phyloP scores from a whole-genome alignment of 192 early-diverging fungal genomes.

The Rhizophagus clarus region DNA sequence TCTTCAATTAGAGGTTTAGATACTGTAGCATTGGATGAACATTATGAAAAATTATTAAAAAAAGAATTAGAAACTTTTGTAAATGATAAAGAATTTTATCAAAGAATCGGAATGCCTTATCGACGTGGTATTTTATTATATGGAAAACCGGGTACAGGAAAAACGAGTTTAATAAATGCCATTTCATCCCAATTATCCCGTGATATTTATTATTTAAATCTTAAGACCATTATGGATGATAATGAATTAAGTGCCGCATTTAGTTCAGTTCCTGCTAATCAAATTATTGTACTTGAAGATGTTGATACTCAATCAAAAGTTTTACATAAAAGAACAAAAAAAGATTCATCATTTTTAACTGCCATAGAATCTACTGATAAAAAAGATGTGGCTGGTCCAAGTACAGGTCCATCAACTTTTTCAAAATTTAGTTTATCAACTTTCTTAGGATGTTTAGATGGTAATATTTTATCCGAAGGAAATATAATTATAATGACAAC shows the following conservation, averaged over 20 bases:
- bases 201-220: conserved; percentile 45
- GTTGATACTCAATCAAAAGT: conserved; percentile 58
- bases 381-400: too few species aligned
- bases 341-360: neutral
- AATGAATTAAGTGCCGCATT: conserved; percentile 40
- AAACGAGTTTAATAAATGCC: conserved; percentile 47
- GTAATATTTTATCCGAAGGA: conserved; percentile 56
- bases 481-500: conserved; percentile 69
- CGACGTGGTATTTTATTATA: conserved; percentile 50
- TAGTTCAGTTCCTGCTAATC: conserved; percentile 38
- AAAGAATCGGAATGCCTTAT: conserved; percentile 64
- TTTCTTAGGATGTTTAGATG: conserved; percentile 61
- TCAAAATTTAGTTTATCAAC: conserved; percentile 47
- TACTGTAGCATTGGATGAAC: conserved; percentile 56
- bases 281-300: conserved; percentile 61
- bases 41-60: conserved; percentile 49
- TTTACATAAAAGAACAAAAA: conserved; percentile 37
- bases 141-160: conserved; percentile 48
- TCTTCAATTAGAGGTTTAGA: conserved; percentile 43
- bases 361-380: neutral
- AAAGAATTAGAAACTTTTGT: conserved; percentile 55
- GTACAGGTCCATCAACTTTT: neutral
- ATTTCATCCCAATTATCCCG: conserved; percentile 40
- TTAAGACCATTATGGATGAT: conserved; percentile 39
- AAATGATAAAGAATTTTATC: conserved; percentile 59